Percentiles rank a stretch among this genome's conserved stretches.
phyloP scores from a whole-genome alignment of 441 rosid genomes.

The Breynia disticha region DNA sequence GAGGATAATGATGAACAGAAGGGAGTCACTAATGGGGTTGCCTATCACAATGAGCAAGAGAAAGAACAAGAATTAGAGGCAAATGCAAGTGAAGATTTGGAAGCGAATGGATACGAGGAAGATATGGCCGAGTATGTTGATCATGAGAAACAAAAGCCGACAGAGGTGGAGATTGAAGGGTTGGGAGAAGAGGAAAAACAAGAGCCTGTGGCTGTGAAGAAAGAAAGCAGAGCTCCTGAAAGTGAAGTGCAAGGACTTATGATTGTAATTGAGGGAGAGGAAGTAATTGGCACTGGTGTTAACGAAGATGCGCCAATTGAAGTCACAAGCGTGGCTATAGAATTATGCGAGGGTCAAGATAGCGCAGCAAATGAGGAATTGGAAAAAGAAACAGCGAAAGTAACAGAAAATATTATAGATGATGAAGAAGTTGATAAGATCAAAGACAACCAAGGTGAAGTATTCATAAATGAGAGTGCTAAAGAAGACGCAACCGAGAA shows the following conservation, averaged over 20 bases:
- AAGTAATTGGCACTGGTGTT: conserved; percentile 8
- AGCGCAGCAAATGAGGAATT: conserved; percentile 26
- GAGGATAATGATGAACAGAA: neutral
- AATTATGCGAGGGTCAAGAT: conserved; percentile 14
- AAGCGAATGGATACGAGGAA: conserved; percentile 6
- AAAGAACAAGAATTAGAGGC: conserved; percentile 6
- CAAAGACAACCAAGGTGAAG: conserved; percentile 6
- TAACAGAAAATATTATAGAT: conserved; percentile 38
- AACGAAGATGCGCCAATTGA: conserved; percentile 17
- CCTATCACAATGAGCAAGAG: neutral
- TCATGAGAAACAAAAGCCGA: neutral
- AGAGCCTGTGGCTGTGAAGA: neutral
- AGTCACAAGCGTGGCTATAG: conserved; percentile 18
- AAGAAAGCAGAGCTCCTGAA: neutral
- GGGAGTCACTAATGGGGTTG: neutral
- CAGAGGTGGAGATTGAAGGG: conserved; percentile 3
- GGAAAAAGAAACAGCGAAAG: conserved; percentile 30
- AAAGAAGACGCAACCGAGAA: conserved; percentile 3
- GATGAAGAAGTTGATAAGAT: conserved; percentile 26
- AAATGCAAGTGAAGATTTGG: conserved; percentile 7
- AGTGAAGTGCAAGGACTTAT: conserved; percentile 14
- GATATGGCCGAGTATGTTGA: neutral
- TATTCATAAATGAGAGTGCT: neutral
- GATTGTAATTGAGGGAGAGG: conserved; percentile 25
- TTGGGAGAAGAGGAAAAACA: neutral